Conservation (phyloP, 202 grass and related monocot species). For the Musa balbisiana region DNA sequence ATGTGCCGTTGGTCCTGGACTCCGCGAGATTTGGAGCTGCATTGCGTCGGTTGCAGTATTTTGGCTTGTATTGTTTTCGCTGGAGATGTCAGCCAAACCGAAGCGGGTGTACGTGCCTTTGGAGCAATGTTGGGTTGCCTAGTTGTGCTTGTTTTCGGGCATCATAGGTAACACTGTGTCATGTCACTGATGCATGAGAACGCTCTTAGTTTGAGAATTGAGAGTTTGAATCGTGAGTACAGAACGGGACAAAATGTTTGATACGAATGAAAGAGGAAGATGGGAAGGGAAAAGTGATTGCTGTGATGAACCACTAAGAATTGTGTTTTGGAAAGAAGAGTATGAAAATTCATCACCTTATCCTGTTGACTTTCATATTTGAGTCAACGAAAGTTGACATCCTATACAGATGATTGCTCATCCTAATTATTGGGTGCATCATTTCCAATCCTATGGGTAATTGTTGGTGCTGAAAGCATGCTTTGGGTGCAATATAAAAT, state of each 20-base stretch:
- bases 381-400: no score
- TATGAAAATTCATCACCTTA: neutral
- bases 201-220: neutral
- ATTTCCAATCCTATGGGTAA: no score
- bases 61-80: neutral
- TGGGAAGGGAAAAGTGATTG: neutral
- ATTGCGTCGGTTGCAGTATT: neutral
- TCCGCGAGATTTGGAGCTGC: neutral
- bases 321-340: neutral
- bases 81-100: neutral
- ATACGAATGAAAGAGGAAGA: neutral
- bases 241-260: neutral
- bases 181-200: neutral
- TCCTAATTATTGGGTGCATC: neutral
- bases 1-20: neutral
- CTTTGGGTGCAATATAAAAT: no score
- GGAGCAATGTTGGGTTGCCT: neutral
- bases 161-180: neutral
- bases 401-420: neutral
- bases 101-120: neutral
- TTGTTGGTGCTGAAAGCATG: no score
- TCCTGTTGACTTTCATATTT: neutral
- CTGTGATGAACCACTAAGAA: neutral
- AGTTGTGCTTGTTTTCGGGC: neutral
- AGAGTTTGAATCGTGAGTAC: neutral